Evolutionary conservation across 768 basidiomycete genomes (phyloP).

Genomic region (Agaricus bisporus): DNA sequence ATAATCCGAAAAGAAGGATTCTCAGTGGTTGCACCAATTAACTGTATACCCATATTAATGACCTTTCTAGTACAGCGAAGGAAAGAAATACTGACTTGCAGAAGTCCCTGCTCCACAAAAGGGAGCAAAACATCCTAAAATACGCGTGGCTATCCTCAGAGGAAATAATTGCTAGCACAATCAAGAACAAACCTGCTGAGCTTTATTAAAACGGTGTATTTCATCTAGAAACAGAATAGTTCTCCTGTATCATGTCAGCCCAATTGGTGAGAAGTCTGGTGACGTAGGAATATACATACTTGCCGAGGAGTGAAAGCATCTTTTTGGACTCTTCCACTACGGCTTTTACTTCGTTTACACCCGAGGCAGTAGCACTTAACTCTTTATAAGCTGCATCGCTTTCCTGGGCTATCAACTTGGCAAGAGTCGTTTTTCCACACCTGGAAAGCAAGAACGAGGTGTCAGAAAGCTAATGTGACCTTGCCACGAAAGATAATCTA

Average conservation of each 20-base stretch:
- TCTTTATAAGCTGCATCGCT: conserved; percentile 66
- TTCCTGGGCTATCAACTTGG: conserved; percentile 58
- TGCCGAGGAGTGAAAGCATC: conserved; percentile 55
- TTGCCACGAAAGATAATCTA: conserved; percentile 7
- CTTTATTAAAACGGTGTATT: conserved; percentile 73
- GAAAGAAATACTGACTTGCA: conserved; percentile 40
- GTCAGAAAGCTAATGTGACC: neutral
- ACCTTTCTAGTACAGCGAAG: neutral
- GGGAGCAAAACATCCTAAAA: conserved; percentile 73
- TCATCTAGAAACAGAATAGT: conserved; percentile 82
- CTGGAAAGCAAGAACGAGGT: conserved; percentile 21
- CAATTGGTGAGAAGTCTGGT: neutral
- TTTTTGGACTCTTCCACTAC: conserved; percentile 74
- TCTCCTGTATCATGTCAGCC: conserved; percentile 32
- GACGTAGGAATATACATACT: conserved; percentile 28
- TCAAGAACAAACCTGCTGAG: conserved; percentile 47
- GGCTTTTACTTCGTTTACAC: conserved; percentile 64
- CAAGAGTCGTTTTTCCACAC: conserved; percentile 73
- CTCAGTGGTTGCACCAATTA: conserved; percentile 84
- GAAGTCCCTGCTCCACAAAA: conserved; percentile 70
- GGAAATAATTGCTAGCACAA: neutral
- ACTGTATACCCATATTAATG: conserved; percentile 24
- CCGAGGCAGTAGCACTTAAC: conserved; percentile 65
- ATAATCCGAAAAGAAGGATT: conserved; percentile 85
- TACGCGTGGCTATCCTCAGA: neutral